phyloP scores from a whole-genome alignment of 768 basidiomycete genomes.

The Leccinum uliginosum region DNA sequence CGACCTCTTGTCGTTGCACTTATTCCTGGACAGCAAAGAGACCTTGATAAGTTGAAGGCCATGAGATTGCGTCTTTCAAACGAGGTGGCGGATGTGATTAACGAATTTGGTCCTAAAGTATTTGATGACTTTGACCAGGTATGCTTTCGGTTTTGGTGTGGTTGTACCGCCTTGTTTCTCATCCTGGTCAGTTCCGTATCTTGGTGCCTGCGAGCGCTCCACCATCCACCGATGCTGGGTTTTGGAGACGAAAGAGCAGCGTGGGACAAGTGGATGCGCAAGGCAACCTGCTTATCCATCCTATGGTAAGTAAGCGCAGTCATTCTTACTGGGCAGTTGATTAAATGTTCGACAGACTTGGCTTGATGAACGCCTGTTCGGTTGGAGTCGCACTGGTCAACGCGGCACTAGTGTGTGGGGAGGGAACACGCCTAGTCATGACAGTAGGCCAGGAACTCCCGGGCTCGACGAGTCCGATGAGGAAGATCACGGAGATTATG shows the following conservation, averaged over 20 bases:
- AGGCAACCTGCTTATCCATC: conserved; percentile 80
- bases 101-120: conserved; percentile 83
- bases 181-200: conserved; percentile 59
- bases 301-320: conserved; percentile 55
- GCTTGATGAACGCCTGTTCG: conserved; percentile 92
- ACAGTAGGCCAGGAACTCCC: conserved; percentile 67
- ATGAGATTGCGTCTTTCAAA: conserved; percentile 74
- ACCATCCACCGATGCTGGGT: conserved; percentile 68
- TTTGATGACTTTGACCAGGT: conserved; percentile 87
- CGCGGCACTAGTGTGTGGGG: conserved; percentile 90
- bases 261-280: conserved; percentile 83
- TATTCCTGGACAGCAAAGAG: conserved; percentile 82
- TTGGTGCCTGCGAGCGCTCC: conserved; percentile 78
- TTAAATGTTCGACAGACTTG: conserved; percentile 49
- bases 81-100: conserved; percentile 78
- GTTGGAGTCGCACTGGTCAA: conserved; percentile 76
- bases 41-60: conserved; percentile 69
- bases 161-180: not conserved
- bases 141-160: conserved; percentile 18
- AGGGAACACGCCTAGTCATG: conserved; percentile 49
- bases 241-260: conserved; percentile 78
- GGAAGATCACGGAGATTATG: conserved; percentile 88
- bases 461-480: conserved; percentile 80
- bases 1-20: conserved; percentile 85
- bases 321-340: not conserved